These are phyloP conservation scores for Herpetomonas tarakana DNA, from an alignment of 208 protist genomes.

Conservation along the genomic window DNA sequence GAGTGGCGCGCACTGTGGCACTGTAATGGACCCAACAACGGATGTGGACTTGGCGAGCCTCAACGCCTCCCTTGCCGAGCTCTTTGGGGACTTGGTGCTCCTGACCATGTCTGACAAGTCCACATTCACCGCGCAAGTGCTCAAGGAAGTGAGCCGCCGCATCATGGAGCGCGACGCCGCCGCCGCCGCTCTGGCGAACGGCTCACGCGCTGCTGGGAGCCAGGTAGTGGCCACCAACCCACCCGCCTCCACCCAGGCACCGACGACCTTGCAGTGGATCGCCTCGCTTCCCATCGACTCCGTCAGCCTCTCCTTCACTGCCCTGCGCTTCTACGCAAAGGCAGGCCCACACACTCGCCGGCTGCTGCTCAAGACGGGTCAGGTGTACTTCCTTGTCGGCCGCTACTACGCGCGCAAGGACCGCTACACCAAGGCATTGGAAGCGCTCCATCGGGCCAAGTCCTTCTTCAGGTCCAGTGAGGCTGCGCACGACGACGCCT, in stretches of 20 bases:
- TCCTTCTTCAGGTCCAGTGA: conserved; percentile 50
- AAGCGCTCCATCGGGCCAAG: conserved; percentile 63
- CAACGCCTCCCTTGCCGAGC: conserved; percentile 45
- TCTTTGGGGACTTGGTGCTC: conserved; percentile 75
- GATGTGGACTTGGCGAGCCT: conserved; percentile 42
- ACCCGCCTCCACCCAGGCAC: not conserved
- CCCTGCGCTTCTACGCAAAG: conserved; percentile 63
- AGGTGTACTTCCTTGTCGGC: conserved; percentile 75
- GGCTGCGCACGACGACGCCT: conserved; percentile 25
- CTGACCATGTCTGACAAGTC: conserved; percentile 61
- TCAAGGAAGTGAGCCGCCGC: conserved; percentile 43
- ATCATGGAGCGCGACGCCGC: conserved; percentile 25
- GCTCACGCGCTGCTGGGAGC: no score
- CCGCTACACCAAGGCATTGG: conserved; percentile 80
- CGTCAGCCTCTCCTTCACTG: conserved; percentile 70
- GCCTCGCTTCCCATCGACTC: conserved; percentile 46
- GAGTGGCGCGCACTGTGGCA: conserved; percentile 11
- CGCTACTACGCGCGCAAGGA: conserved; percentile 47
- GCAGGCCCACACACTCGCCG: conserved; percentile 38
- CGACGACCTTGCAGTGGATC: conserved; percentile 50
- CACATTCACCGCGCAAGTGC: conserved; percentile 49
- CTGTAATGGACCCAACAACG: conserved; percentile 36
- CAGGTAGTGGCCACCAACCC: not conserved
- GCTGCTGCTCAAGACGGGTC: conserved; percentile 49
- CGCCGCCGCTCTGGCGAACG: no score